Evolutionary conservation across 148 eudicot species (phyloP).

Genomic region (Suaeda aralocaspica): DNA sequence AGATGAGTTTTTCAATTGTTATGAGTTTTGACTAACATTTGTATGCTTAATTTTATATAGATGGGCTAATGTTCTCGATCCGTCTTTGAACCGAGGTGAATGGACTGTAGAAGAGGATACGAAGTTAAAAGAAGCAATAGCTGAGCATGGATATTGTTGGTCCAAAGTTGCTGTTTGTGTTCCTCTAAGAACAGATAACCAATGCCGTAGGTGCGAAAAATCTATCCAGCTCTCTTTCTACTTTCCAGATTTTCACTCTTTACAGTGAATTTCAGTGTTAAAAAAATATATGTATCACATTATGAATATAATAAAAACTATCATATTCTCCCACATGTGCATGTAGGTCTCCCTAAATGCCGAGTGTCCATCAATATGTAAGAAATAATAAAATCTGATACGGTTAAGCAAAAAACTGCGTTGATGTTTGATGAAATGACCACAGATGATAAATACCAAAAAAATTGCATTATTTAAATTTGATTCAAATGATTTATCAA

Average conservation of each 20-base stretch:
- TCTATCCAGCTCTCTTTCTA: neutral
- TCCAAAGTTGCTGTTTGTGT: constrained; percentile 71
- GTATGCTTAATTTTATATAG: constrained; percentile 34
- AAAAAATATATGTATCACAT: neutral
- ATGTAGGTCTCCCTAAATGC: no score
- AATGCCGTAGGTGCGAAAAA: constrained; percentile 74
- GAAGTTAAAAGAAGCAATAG: constrained; percentile 59
- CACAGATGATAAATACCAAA: no score
- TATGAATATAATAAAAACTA: no score
- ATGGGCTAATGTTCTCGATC: constrained; percentile 83
- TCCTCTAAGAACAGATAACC: constrained; percentile 76
- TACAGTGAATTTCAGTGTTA: neutral
- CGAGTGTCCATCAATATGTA: no score
- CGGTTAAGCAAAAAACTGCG: no score
- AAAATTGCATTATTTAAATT: no score
- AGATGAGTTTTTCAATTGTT: neutral
- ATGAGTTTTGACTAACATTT: constrained; percentile 10
- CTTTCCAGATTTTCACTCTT: neutral
- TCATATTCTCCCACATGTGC: no score
- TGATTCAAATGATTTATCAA: no score
- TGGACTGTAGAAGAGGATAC: constrained; percentile 86
- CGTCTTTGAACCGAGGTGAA: constrained; percentile 48
- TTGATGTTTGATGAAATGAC: no score
- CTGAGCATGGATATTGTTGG: constrained; percentile 63
- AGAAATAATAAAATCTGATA: no score